Conservation (phyloP, 106 monocot genomes). For the Allium cepa region DNA sequence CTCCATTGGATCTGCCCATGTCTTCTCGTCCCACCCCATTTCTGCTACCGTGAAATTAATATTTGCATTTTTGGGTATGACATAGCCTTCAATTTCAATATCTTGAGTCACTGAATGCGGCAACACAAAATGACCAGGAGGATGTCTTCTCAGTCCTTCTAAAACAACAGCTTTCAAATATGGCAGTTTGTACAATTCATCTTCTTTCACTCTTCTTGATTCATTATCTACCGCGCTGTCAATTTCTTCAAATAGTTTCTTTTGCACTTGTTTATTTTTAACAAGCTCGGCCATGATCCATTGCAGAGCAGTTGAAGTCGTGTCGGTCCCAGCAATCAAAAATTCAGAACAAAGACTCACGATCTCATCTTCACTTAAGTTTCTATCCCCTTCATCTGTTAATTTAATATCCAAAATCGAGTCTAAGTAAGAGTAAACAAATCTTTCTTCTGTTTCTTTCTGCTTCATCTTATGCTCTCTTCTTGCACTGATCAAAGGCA, state of each 20-base stretch:
- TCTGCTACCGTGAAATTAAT: constrained; percentile 29
- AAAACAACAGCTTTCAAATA: constrained; percentile 32
- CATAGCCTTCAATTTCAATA: constrained; percentile 15
- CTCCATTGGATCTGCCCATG: constrained; percentile 16
- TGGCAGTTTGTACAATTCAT: constrained; percentile 19
- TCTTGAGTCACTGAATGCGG: constrained; percentile 20
- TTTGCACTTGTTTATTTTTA: constrained; percentile 17
- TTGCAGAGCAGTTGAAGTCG: constrained; percentile 27
- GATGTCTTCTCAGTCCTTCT: constrained; percentile 28
- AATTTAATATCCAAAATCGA: constrained; percentile 23
- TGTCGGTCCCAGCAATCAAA: constrained; percentile 35
- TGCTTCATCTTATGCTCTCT: constrained; percentile 5
- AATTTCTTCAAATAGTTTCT: constrained; percentile 21
- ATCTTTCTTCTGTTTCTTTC: not conserved
- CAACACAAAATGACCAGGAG: constrained; percentile 26
- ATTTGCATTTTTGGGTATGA: constrained; percentile 10
- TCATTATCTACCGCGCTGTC: not conserved
- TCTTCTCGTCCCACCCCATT: constrained; percentile 16
- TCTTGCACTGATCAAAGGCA: constrained; percentile 3
- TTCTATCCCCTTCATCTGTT: constrained; percentile 17
- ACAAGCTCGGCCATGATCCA: constrained; percentile 50
- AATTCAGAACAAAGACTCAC: constrained; percentile 36
- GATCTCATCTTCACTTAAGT: constrained; percentile 29
- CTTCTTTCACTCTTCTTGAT: not conserved
- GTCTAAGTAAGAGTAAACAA: constrained; percentile 24